phyloP scores from a whole-genome alignment of 306 rosid genomes.

The Cotoneaster glaucophyllus region DNA sequence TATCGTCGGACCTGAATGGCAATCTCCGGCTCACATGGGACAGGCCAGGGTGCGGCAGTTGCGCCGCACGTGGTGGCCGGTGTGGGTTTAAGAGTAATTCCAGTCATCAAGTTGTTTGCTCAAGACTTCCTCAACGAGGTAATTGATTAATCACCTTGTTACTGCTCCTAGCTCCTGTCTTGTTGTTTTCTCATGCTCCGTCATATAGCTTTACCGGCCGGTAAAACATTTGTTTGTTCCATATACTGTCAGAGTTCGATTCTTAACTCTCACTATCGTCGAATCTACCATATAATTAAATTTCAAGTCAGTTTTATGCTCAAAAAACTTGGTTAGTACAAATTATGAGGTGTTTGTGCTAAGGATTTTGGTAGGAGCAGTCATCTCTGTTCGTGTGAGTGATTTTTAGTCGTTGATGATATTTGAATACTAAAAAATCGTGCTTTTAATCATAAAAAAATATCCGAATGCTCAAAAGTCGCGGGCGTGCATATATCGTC shows the following conservation, averaged over 20 bases:
- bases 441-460: no score
- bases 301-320: background rate
- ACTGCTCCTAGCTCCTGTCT: background rate
- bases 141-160: background rate
- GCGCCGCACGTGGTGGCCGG: constrained; percentile 48
- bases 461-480: no score
- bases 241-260: background rate
- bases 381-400: no score
- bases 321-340: background rate
- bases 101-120: constrained; percentile 37
- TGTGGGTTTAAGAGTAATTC: constrained; percentile 41
- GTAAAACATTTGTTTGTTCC: background rate
- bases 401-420: background rate
- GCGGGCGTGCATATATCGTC: background rate
- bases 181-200: background rate
- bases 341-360: background rate
- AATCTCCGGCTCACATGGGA: constrained; percentile 52
- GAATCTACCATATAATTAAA: background rate
- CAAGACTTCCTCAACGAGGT: constrained; percentile 35
- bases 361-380: background rate
- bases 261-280: background rate
- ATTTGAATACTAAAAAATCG: no score
- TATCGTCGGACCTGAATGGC: constrained; percentile 33
- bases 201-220: background rate
- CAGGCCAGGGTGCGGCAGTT: constrained; percentile 50